Base-by-base conservation (phyloP, 352 stramenopile genomes). In the Globisporangium iwayamae region DNA sequence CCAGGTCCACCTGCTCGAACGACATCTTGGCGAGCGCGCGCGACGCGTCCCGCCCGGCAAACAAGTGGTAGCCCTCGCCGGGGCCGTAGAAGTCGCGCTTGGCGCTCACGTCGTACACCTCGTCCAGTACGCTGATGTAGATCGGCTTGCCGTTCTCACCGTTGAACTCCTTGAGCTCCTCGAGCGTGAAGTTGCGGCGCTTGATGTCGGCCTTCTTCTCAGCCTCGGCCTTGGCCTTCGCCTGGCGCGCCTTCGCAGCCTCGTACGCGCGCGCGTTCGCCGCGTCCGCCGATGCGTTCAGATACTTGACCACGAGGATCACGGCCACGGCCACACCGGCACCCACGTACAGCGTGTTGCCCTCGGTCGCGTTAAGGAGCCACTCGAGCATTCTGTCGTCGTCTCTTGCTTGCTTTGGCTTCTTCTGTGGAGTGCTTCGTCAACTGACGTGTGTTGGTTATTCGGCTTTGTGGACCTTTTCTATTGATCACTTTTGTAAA, bases 81-180 rank as follows among this genome's bases (percentile, higher is more conserved):
- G 94, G 94, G 16, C 97, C 97, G 71, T 99, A 99, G 74, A 98
- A 98, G 68, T 98, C 89, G 32, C 85, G 74, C 70, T 96, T 97
- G 62, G 83, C 79, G 56, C 87, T 97, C 65, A 99, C 96, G 74
- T 99, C 96, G 81, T 98, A 99, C 2, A 99, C 93, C 52, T 96
- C 93, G 39, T 97, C 94, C 67, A 94, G 79, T n/a, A 99, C 66
- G 16, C 85, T 93, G 36, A 99, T 91, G 75, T 99, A 99, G 46
- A 99, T 96, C 18, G 93, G 90, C 62, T 96, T 96, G 46, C 79
- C 77, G 69, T 95, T 78, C 51, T 91, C 88, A 20, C 94, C 96
- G 71, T 98, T 94, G 75, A 98, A 99, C 22, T 86, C 73, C 46
- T 80, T 67, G 25, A 99, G 76, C 73, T 98, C 92, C 60, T 81